Conservation (phyloP, 2,329 filamentous ascomycete species). For the Aspergillus terreus region DNA sequence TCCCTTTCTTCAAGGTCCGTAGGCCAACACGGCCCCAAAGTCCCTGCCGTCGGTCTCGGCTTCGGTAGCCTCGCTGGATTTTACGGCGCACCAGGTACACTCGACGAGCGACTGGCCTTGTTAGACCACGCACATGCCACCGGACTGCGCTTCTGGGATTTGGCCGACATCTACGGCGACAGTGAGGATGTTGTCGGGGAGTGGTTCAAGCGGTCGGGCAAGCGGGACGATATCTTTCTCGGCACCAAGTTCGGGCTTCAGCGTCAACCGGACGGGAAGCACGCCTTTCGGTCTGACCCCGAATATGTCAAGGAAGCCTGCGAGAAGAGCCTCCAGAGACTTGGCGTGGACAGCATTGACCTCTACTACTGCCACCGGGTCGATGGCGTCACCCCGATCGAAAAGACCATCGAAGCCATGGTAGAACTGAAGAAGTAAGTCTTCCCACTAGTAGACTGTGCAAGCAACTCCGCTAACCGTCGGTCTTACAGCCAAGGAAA, state of each 20-base stretch:
- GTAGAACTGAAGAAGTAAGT: constrained; percentile 23
- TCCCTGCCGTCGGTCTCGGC: too few relatives aligned
- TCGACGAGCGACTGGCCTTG: too few relatives aligned
- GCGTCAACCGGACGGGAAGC: constrained; percentile 16
- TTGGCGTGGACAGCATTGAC: constrained; percentile 44
- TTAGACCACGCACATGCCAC: too few relatives aligned
- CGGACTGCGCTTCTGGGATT: too few relatives aligned
- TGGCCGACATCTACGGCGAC: constrained; percentile 36
- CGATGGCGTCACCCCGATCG: constrained; percentile 35
- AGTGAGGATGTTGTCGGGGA: constrained; percentile 47
- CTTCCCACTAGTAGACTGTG: background rate
- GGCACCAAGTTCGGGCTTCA: constrained; percentile 49
- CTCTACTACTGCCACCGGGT: constrained; percentile 41
- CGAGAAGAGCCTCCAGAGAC: constrained; percentile 37
- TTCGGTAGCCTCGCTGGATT: too few relatives aligned
- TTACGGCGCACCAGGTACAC: too few relatives aligned
- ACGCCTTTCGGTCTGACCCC: constrained; percentile 27
- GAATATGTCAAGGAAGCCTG: constrained; percentile 43
- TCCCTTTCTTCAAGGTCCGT: too few relatives aligned
- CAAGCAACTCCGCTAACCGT: background rate
- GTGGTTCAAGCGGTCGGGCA: constrained; percentile 46
- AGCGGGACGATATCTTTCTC: constrained; percentile 49
- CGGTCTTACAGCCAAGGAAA: constrained; percentile 40
- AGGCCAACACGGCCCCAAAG: too few relatives aligned
- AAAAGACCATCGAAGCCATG: constrained; percentile 42